Evolutionary conservation across 768 basidiomycete species (phyloP).

Genomic region (Pleurotus cornucopiae): DNA sequence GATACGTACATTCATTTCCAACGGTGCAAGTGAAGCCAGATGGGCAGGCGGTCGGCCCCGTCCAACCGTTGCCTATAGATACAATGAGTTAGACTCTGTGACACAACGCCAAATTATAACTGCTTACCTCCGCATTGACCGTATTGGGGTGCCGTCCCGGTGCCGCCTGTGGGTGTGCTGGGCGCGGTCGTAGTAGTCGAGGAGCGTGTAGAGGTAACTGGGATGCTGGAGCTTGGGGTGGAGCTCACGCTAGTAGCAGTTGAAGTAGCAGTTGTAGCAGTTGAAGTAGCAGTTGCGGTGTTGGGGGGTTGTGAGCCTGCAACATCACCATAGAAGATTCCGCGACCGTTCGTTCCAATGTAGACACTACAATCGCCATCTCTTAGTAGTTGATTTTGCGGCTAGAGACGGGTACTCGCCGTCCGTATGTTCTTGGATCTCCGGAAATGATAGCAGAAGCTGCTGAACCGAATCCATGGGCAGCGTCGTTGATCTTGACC

Average conservation of each 20-base stretch:
- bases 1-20: conserved; percentile 35
- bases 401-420: conserved; percentile 28
- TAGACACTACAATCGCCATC: conserved; percentile 38
- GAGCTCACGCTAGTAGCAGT: conserved; percentile 14
- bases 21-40: conserved; percentile 30
- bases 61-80: conserved; percentile 28
- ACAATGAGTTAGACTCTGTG: background rate
- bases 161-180: conserved; percentile 23
- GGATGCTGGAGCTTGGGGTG: conserved; percentile 1
- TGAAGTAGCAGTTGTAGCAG: conserved; percentile 16
- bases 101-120: background rate
- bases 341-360: conserved; percentile 58
- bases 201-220: conserved; percentile 15
- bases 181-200: conserved; percentile 19
- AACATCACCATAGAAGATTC: conserved; percentile 48
- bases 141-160: conserved; percentile 22
- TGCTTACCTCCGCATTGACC: conserved; percentile 40
- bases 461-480: conserved; percentile 54
- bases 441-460: conserved; percentile 43
- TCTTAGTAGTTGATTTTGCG: background rate
- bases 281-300: conserved; percentile 18
- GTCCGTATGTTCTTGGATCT: conserved; percentile 50
- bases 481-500: conserved; percentile 55
- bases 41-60: conserved; percentile 37
- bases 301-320: conserved; percentile 23